Evolutionary conservation across 1,284 basidiomycete species (phyloP), one percentile per base, ranked within the genome.

Genomic region (Microbotryum lychnidis-dioicae): DNA sequence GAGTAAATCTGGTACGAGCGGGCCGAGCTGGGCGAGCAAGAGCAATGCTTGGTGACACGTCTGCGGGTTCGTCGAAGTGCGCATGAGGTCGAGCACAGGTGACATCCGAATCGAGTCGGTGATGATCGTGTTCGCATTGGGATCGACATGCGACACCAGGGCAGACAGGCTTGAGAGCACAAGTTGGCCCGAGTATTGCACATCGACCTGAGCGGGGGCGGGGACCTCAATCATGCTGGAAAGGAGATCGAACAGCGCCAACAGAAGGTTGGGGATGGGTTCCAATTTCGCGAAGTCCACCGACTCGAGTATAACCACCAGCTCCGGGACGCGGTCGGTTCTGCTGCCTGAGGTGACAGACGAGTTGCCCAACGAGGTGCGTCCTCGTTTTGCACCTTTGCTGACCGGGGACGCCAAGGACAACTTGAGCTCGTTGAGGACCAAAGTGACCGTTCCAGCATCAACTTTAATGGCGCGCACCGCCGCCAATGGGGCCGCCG

Each of bases 31-130:
- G 4, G 91, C 86, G 75, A 97, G 86, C 31, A 97, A 80, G n/a
- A 97, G 79, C 4, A 98, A 79, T 0, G 92, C 91, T 73, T 94
- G 89, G 69, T 97, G 86, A 77, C 92, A 93, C 0, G 90, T 94
- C 73, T 97, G 91, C 2, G 93, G 92, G 73, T 96, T 97, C 59
- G 84, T 83, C 4, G 90, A 87, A 16, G 85, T 90, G 72, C 91
- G 80, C 72, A 94, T 87, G 44, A 93, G 80, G 68, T 93, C 90
- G 33, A 94, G 86, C 29, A 94, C 80, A 2, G 91, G 83, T 66
- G 93, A 89, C 60, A 92, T 76, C 23, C 77, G 76, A 23, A 79
- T 72, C 53, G 75, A 73, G 12, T 77, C 75, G 56, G 68, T 71
- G n/a, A 70, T 67, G 42, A 75, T 42, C 37, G 16, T 69, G n/a